A percentile compares a stretch with the other conserved stretches of the same genome.
These are phyloP conservation scores for Eremochloa ophiuroides DNA, from an alignment of 176 grass and related monocot genomes.

Conservation along the genomic window DNA sequence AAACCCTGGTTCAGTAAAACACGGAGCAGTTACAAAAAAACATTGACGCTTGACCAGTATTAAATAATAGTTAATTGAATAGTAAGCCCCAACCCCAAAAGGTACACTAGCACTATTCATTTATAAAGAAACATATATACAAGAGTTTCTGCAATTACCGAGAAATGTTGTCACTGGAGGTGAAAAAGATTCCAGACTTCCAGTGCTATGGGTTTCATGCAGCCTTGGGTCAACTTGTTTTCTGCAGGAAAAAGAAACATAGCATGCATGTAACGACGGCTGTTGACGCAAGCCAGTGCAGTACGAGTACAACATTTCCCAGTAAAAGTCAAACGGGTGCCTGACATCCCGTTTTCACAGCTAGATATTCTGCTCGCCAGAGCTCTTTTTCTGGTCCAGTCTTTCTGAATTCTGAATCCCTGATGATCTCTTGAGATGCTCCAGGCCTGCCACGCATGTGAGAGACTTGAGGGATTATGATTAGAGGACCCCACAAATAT, in stretches of 20 bases:
- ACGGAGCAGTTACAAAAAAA: too few species aligned
- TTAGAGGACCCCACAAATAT: conserved; percentile 22
- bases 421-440: conserved; percentile 29
- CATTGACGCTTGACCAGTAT: too few species aligned
- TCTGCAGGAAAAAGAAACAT: conserved; percentile 1
- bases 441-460: conserved; percentile 41
- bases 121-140: neutral
- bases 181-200: too few species aligned
- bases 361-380: conserved; percentile 26
- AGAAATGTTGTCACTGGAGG: neutral
- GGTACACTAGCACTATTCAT: neutral
- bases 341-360: conserved; percentile 29
- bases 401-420: conserved; percentile 33
- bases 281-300: neutral
- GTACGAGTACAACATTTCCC: neutral
- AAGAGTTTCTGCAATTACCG: neutral
- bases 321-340: conserved; percentile 37
- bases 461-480: conserved; percentile 29
- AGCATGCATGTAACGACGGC: conserved; percentile 2
- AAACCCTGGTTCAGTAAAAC: neutral
- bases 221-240: conserved; percentile 28
- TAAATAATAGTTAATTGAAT: too few species aligned
- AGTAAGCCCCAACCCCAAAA: neutral
- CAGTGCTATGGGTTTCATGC: neutral
- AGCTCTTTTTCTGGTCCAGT: conserved; percentile 28